These are phyloP conservation scores for Cornus controversa DNA, from an alignment of 148 eudicot species.

Conservation along the genomic window DNA sequence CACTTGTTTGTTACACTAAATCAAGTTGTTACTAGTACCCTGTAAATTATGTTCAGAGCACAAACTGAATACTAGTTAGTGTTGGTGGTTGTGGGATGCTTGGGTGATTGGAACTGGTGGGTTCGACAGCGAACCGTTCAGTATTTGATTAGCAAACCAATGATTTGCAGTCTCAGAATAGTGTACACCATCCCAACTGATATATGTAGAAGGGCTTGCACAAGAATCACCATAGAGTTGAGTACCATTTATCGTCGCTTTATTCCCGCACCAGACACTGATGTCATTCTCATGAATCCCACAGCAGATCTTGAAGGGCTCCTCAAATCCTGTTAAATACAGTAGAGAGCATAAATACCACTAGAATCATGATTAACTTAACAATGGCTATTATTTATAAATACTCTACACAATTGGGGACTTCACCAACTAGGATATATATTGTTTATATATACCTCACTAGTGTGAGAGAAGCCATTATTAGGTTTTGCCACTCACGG, in stretches of 20 bases:
- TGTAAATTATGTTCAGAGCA: too few species aligned
- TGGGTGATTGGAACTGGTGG: conserved; percentile 53
- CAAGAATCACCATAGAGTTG: conserved; percentile 53
- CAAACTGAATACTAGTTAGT: too few species aligned
- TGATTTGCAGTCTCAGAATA: conserved; percentile 72
- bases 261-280: conserved; percentile 59
- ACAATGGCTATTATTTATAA: too few species aligned
- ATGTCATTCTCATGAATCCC: conserved; percentile 55
- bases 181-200: conserved; percentile 87
- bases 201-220: conserved; percentile 40
- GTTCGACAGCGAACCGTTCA: conserved; percentile 59
- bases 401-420: too few species aligned
- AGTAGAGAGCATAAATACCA: background rate
- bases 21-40: too few species aligned
- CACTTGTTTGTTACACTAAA: too few species aligned
- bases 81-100: conserved; percentile 60
- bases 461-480: too few species aligned
- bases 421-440: too few species aligned
- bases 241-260: conserved; percentile 47
- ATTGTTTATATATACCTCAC: too few species aligned
- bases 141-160: conserved; percentile 58
- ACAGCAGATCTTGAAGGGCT: conserved; percentile 57
- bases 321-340: conserved; percentile 50
- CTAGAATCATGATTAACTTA: background rate
- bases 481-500: too few species aligned